Conservation (phyloP, 257 asterid species). For the Solanum raphanifolium region DNA sequence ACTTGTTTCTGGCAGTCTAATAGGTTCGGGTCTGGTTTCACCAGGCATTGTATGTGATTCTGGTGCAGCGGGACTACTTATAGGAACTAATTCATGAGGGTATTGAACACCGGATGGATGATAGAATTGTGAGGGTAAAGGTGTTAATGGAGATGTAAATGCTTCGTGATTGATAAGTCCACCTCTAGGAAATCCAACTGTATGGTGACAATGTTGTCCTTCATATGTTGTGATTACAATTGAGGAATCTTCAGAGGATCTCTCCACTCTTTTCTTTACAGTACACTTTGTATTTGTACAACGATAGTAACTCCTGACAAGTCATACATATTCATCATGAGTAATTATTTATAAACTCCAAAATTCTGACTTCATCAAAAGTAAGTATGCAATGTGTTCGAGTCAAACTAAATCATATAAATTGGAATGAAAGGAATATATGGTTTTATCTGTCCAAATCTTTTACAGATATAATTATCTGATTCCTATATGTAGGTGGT, state of each 20-base stretch:
- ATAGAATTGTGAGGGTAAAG: slow-evolving; percentile 22
- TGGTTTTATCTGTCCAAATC: too few species aligned
- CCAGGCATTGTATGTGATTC: slow-evolving; percentile 4
- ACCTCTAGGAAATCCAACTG: slow-evolving; percentile 54
- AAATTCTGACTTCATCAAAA: background rate
- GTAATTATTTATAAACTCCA: background rate
- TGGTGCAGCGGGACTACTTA: background rate
- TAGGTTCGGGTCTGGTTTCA: background rate
- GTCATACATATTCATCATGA: background rate
- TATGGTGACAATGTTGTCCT: slow-evolving; percentile 78
- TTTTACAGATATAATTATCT: background rate
- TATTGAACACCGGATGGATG: slow-evolving; percentile 17
- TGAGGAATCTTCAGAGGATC: slow-evolving; percentile 65
- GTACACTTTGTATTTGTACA: slow-evolving; percentile 83
- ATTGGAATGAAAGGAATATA: background rate
- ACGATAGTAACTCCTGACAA: slow-evolving; percentile 73
- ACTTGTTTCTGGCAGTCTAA: background rate
- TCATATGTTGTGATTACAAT: slow-evolving; percentile 79
- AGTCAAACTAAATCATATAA: background rate
- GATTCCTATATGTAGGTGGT: accelerated
- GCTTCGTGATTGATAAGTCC: slow-evolving; percentile 21
- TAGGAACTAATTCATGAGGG: slow-evolving; percentile 16
- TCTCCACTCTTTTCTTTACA: slow-evolving; percentile 77
- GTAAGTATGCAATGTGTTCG: background rate
- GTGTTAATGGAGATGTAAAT: slow-evolving; percentile 11